phyloP scores from a whole-genome alignment of 2,329 filamentous ascomycete genomes.

The Endocalyx cinctus region DNA sequence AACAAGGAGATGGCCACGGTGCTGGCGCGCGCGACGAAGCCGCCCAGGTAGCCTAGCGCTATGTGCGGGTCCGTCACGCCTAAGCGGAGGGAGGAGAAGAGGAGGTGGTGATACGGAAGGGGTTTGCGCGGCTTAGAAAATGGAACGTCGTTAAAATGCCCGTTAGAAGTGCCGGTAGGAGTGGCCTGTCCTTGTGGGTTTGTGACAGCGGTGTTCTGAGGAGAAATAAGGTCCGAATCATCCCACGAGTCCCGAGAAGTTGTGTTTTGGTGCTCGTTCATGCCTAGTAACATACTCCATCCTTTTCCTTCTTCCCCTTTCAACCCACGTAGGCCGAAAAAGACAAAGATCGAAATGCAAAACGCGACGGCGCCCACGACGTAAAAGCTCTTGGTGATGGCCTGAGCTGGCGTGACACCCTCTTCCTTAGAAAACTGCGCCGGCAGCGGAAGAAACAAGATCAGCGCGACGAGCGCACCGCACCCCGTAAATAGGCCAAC shows the following conservation, averaged over 20 bases:
- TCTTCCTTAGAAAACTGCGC: conserved; percentile 67
- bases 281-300: conserved; percentile 53
- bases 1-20: conserved; percentile 95
- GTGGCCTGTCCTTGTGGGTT: too few species aligned
- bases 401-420: conserved; percentile 67
- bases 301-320: conserved; percentile 75
- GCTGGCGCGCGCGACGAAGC: conserved; percentile 90
- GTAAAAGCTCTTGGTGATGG: conserved; percentile 83
- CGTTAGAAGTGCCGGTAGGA: too few species aligned
- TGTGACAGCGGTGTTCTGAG: too few species aligned
- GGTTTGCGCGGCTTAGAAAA: conserved; percentile 21
- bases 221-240: too few species aligned
- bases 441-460: conserved; percentile 81
- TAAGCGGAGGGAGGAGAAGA: conserved; percentile 60
- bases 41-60: conserved; percentile 82
- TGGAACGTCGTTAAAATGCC: too few species aligned
- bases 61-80: conserved; percentile 75
- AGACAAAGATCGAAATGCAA: conserved; percentile 68
- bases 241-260: too few species aligned
- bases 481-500: conserved; percentile 92
- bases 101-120: conserved; percentile 54
- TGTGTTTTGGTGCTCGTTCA: background rate
- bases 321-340: conserved; percentile 66
- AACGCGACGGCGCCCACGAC: conserved; percentile 72
- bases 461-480: conserved; percentile 79